These are phyloP conservation scores for Danielozyma ontarioensis DNA, from an alignment of 805 yeast species.

Conservation along the genomic window DNA sequence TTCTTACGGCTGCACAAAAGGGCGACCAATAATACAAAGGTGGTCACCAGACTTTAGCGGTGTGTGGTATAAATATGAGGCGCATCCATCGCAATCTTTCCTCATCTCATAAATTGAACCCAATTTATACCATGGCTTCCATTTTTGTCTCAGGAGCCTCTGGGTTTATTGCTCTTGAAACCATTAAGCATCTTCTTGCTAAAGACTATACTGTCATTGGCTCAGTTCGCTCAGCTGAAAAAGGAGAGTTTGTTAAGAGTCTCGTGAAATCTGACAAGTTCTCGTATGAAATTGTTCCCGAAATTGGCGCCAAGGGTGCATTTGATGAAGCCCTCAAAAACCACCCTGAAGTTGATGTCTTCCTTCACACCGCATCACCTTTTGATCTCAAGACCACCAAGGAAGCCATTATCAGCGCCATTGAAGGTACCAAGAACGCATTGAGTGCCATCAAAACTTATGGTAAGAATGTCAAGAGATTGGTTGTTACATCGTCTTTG, in stretches of 20 bases:
- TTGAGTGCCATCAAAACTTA: neutral
- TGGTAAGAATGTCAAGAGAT: conserved; percentile 1
- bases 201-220: conserved; percentile 9
- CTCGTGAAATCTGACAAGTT: conserved; percentile 5
- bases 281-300: conserved; percentile 10
- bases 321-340: conserved; percentile 12
- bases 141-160: conserved; percentile 12
- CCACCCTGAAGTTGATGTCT: conserved; percentile 11
- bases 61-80: too few species aligned
- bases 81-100: too few species aligned
- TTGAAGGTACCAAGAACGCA: conserved; percentile 3
- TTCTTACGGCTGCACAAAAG: too few species aligned
- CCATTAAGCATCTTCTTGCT: conserved; percentile 6
- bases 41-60: too few species aligned
- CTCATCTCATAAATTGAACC: too few species aligned
- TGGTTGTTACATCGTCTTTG: conserved; percentile 3
- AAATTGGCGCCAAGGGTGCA: conserved; percentile 9
- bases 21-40: too few species aligned
- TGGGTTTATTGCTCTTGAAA: conserved; percentile 10
- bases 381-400: conserved; percentile 8
- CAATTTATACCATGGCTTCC: too few species aligned
- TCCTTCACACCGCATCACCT: conserved; percentile 15
- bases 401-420: conserved; percentile 10
- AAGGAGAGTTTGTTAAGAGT: conserved; percentile 7
- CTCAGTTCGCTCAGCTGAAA: conserved; percentile 8